A percentile compares a stretch with the other conserved stretches of the same genome.
phyloP scores from a whole-genome alignment of 306 rosid species.

The Styphnolobium japonicum region DNA sequence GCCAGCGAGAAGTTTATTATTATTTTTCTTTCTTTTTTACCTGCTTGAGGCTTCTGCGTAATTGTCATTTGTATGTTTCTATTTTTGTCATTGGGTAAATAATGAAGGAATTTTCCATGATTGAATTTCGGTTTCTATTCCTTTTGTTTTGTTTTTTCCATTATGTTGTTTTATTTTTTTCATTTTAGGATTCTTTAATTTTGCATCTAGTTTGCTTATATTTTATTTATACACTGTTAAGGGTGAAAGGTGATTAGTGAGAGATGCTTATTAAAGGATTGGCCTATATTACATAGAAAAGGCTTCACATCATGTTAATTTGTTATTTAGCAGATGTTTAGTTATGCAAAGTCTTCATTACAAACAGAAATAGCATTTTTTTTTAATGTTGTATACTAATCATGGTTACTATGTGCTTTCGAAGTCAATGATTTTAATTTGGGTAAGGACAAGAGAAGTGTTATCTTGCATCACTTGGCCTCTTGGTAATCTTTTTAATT shows the following conservation, averaged over 20 bases:
- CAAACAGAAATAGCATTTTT: not conserved
- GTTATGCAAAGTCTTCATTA: not conserved
- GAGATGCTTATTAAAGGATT: no score
- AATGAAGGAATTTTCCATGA: not conserved
- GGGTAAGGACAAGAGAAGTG: not conserved
- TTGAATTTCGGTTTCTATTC: not conserved
- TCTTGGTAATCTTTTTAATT: not conserved
- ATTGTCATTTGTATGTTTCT: not conserved
- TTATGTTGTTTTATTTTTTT: not conserved
- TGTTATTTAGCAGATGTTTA: not conserved
- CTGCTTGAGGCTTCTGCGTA: not conserved
- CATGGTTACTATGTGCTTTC: not conserved
- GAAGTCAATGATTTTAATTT: not conserved
- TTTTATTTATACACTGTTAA: not conserved
- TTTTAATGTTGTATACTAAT: not conserved
- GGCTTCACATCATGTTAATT: no score
- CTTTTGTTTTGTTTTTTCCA: not conserved
- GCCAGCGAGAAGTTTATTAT: conserved; percentile 72
- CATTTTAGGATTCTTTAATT: not conserved
- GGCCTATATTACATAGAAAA: no score
- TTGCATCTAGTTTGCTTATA: not conserved
- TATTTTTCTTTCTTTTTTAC: not conserved
- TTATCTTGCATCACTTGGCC: not conserved
- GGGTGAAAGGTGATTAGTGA: no score
- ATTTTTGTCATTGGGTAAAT: not conserved